Base-by-base conservation (phyloP, 345 rosid genomes). In the Brassica rapa region DNA sequence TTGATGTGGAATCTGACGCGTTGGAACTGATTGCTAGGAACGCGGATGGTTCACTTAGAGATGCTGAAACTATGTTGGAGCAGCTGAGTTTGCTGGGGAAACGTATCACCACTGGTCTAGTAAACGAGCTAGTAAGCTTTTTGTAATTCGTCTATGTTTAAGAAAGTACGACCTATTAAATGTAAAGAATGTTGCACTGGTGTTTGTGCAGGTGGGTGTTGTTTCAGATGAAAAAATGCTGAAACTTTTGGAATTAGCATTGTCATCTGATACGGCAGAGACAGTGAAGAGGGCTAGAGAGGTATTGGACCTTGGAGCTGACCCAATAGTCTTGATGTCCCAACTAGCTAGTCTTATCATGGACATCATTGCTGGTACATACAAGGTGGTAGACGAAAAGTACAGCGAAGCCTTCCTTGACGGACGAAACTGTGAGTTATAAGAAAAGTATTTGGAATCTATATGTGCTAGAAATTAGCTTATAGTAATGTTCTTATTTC, bases 51-150 rank as follows among this genome's bases (percentile, higher is more conserved):
- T 95, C 99, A 21, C 94, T 95, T 72, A 93, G 94, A 68, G 99
- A 95, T 84, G 98, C 98, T 21, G 99, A 95, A 84, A 91, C 97
- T 32, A 91, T 95, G 97, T 81, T 95, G 76, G 99, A 95, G 82
- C 99, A 95, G 85, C 83, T 95, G 84, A 93, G 98, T 82, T 85
- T 95, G 84, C 83, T 95, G 24, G 99, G 99, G 63, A 91, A 93
- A 85, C 87, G 87, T 78, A 93, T 95, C 75, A 93, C 97, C 12
- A 73, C 91, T 33, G 82, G 90, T 63, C 88, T 95, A 75, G 97
- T 92, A 29, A 95, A 93, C 73, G 99, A 95, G 84, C 96, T 95
- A 68, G 99, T 95, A 77, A 93, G 98, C 4, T 87, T 67, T 60
- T 82, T 33, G 12, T 66, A 37, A 7, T 14, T 46, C 1, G 25